These are phyloP conservation scores for Alternaria novae-zelandiae DNA, from an alignment of 2,329 filamentous ascomycete genomes.

Conservation along the genomic window DNA sequence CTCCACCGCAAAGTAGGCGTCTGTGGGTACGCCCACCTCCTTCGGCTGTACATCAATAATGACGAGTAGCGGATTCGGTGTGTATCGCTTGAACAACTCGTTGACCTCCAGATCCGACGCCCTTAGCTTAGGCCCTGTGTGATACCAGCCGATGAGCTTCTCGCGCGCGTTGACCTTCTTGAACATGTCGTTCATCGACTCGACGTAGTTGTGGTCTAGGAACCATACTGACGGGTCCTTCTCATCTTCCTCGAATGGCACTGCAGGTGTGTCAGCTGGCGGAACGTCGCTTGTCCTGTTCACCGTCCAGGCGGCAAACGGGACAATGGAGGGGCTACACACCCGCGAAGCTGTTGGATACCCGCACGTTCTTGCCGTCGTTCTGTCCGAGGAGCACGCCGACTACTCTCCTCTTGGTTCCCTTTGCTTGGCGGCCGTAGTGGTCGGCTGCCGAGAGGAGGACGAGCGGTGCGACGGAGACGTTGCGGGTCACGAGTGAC, in stretches of 20 bases:
- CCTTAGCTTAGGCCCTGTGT: constrained; percentile 94
- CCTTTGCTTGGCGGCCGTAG: constrained; percentile 92
- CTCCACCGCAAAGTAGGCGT: constrained; percentile 98
- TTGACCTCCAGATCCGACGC: constrained; percentile 99
- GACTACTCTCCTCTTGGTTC: constrained; percentile 86
- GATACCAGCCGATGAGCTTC: constrained; percentile 99
- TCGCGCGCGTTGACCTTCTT: constrained; percentile 99
- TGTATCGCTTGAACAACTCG: constrained; percentile 99
- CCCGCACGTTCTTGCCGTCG: constrained; percentile 92
- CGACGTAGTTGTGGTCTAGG: constrained; percentile 98
- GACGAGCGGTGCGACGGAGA: constrained; percentile 96
- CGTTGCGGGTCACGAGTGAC: constrained; percentile 90
- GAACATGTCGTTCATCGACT: constrained; percentile 99
- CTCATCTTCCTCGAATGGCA: constrained; percentile 98
- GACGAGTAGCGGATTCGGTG: constrained; percentile 91
- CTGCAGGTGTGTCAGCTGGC: constrained; percentile 56
- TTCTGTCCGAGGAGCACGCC: constrained; percentile 95
- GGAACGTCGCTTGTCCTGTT: constrained; percentile 3
- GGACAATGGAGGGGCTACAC: constrained; percentile 38
- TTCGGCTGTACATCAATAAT: constrained; percentile 99
- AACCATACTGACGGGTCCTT: constrained; percentile 99
- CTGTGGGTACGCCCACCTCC: constrained; percentile 95
- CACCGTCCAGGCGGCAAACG: constrained; percentile 20
- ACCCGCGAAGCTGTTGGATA: constrained; percentile 99
- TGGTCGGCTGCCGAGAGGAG: constrained; percentile 98